Base-by-base conservation (phyloP, 257 asterid species). In the Gentiana dahurica region DNA sequence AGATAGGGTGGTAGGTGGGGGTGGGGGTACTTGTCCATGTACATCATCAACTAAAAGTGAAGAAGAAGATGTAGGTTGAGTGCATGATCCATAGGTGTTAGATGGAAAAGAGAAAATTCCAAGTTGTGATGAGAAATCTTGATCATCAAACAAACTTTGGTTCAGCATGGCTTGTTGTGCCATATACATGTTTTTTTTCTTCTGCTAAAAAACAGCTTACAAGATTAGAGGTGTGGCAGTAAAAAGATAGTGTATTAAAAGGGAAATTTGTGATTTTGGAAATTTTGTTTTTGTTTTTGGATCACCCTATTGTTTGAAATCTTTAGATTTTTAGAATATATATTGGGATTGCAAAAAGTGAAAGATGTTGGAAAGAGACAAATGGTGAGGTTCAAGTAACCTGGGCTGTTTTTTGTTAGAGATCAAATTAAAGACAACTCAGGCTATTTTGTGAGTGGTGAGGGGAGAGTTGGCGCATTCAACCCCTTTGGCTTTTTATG, bases 71-170 rank as follows among this genome's bases (percentile, higher is more conserved):
- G 70, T 1, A 67, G 61, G 44, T 11, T 69, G 81, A 64, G 50
- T 76, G 81, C 73, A 72, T 24, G 24, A 24, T 50, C 68, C 71
- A 56, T 71, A 59, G 64, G 75, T 61, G 65, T 71, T 75, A 58
- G 86, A 65, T 34, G 74, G 74, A 54, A 68, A 66, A 58, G 82
- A 72, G 67, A 79, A 76, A 58, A 69, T 63, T 51, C 82, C 88
- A 49, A 80, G 72, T 51, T 85, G 93, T 65, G 95, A 75, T 68
- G 84, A 73, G 37, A 77, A 56, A 49, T 85, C 86, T 72, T 85
- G 87, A 56, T 85, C 95, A 49, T 82, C 91, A 67, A 81, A 81
- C 70, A 89, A 65, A 56, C 77, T 73, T 59, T 83, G 86, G 71
- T 81, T 81, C 35, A 82, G 43, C 79, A 77, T 69, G 50, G 73